Evolutionary conservation across 2,329 filamentous ascomycete genomes (phyloP), one percentile per base, ranked within the genome.

Genomic region (Scedosporium boydii): DNA sequence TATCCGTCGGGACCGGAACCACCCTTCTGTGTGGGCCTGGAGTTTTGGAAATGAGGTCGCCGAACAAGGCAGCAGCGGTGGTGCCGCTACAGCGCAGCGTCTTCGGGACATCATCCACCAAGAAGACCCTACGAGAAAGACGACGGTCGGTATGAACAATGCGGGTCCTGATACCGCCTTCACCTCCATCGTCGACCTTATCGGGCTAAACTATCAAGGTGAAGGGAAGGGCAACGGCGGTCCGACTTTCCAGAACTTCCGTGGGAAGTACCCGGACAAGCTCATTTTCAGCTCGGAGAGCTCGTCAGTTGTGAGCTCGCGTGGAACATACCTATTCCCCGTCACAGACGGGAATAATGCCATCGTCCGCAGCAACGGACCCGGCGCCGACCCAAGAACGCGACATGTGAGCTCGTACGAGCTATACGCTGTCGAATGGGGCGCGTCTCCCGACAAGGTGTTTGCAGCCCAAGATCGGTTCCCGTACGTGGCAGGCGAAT

Each of bases 131-230:
- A 82, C 80, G 0, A 73, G 81, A 1, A 74, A 71, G 1, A 68
- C 72, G 0, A 82, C 80, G 0, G 71, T 75, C 0, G 76, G 74
- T 1, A 77, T 82, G 76, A 82, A 83, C 68, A 67, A 66, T 7
- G 81, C 80, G 3, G 65, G 68, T 1, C 72, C 80, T 0, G 70
- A 70, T 27, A 73, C 68, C 38, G 65, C 74, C 0, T 74, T 83
- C 38, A 70, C 77, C 3, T 64, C 68, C 0, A 71, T 72, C 1
- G 65, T 82, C 34, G 81, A 83, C 66, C 71, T 83, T 51, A 69
- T 79, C 14, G 75, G 77, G 16, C 68, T 84, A 4, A 84, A 84
- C 70, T 85, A 84, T 69, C 81, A 84, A 66, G 82, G 81, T 59
- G 79, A 82, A 59, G 81, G 81, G 3, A 72, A 73, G 44, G 66